phyloP scores from a whole-genome alignment of 345 rosid genomes.

The Melastoma malabathricum region DNA sequence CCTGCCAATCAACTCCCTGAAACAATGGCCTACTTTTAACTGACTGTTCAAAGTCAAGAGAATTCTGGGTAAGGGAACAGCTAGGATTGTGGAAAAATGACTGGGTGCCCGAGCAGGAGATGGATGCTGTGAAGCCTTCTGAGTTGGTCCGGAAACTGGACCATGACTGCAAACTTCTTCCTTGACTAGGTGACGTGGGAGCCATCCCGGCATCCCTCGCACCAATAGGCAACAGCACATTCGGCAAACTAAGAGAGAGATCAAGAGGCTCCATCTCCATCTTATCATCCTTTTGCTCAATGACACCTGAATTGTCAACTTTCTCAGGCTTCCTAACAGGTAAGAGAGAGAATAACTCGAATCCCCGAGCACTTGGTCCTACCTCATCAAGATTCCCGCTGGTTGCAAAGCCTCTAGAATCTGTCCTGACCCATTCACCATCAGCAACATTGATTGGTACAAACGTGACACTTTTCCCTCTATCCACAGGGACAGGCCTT shows the following conservation, averaged over 20 bases:
- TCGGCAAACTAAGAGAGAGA: slow-evolving; percentile 91
- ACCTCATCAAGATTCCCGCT: slow-evolving; percentile 41
- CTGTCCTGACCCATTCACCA: slow-evolving; percentile 28
- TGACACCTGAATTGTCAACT: slow-evolving; percentile 26
- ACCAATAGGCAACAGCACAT: slow-evolving; percentile 67
- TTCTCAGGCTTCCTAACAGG: slow-evolving; percentile 50
- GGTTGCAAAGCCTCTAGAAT: slow-evolving; percentile 17
- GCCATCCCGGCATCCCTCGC: slow-evolving; percentile 31
- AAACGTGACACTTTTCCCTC: slow-evolving; percentile 52
- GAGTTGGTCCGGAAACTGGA: slow-evolving; percentile 60
- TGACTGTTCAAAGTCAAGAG: slow-evolving; percentile 78
- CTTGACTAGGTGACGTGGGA: slow-evolving; percentile 66
- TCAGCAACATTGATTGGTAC: slow-evolving; percentile 18
- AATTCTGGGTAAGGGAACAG: slow-evolving; percentile 85
- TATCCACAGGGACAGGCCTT: slow-evolving; percentile 31
- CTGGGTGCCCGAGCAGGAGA: slow-evolving; percentile 92
- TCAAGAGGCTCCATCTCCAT: slow-evolving; percentile 63
- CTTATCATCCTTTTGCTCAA: slow-evolving; percentile 49
- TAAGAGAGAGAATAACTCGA: slow-evolving; percentile 70
- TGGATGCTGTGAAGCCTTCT: slow-evolving; percentile 78
- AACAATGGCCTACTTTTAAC: slow-evolving; percentile 93
- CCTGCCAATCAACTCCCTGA: slow-evolving; percentile 77
- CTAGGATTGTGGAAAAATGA: slow-evolving; percentile 92
- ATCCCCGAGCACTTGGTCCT: slow-evolving; percentile 76
- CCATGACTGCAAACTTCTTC: slow-evolving; percentile 68